These are phyloP conservation scores for Agrostemma githago DNA, from an alignment of 148 eudicot genomes.

Conservation along the genomic window DNA sequence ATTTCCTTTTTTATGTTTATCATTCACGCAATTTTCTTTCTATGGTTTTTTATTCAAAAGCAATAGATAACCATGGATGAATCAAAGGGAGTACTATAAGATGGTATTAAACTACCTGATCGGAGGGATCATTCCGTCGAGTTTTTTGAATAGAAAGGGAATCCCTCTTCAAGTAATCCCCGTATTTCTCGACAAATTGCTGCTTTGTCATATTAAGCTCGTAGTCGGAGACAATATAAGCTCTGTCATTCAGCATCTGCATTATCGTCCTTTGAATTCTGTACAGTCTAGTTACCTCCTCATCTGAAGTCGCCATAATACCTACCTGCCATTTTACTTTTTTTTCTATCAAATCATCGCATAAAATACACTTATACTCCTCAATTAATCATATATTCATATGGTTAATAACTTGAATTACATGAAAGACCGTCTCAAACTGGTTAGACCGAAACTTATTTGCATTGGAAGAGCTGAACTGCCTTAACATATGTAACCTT, in stretches of 20 bases:
- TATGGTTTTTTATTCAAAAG: no score
- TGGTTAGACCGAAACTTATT: neutral
- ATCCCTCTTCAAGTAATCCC: constrained; percentile 69
- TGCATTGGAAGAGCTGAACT: neutral
- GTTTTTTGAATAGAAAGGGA: constrained; percentile 55
- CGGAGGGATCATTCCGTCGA: constrained; percentile 47
- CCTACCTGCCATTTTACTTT: constrained; percentile 10
- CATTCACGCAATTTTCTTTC: no score
- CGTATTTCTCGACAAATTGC: constrained; percentile 49
- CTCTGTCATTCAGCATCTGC: constrained; percentile 68
- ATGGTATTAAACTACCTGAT: constrained; percentile 38
- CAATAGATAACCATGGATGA: no score
- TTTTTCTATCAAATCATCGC: neutral
- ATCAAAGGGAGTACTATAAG: no score
- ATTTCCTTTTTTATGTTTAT: no score
- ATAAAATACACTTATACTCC: neutral
- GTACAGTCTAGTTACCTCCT: constrained; percentile 48
- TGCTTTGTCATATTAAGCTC: constrained; percentile 56
- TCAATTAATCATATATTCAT: neutral
- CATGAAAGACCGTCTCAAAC: neutral
- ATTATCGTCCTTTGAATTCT: constrained; percentile 61
- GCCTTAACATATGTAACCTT: neutral
- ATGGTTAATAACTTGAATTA: no score
- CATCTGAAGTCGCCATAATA: constrained; percentile 49
- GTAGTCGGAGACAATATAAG: constrained; percentile 50